Evolutionary conservation across 768 basidiomycete species (phyloP), one percentile per base, ranked within the genome.

Genomic region (Mycena latifolia): DNA sequence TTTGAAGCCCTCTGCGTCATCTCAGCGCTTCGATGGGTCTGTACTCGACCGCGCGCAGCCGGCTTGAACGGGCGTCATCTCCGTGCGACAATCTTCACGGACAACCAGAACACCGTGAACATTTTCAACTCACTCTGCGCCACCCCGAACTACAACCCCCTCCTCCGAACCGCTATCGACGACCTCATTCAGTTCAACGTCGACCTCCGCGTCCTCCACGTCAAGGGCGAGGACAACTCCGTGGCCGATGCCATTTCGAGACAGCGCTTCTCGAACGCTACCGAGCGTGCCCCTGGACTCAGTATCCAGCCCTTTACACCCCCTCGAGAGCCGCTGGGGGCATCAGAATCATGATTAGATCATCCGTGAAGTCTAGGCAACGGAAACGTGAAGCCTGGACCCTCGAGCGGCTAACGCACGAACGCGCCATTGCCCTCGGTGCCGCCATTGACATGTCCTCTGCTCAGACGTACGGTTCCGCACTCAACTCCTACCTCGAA

Each of bases 61-160:
- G 0, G 33, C 6, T 6, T 35, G 33, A 7, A 3, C 24, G 25
- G 14, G 14, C 29, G 12, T n/a, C n/a, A n/a, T n/a, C 51, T 53
- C 17, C 46, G 33, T 6, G 14, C 77, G 15, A 33, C 74, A 4
- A 72, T 80, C 24, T 77, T 63, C 60, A 72, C 74, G 0, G 77
- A 80, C 67, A 79, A 71, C 52, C 22, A 31, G 0, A 78, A 78
- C 55, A 74, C 74, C 1, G 73, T 78, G 3, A 47, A 74, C 29
- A 76, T 78, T 1, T 78, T 78, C 58, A 68, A 71, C 60, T 63
- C 73, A 0, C 64, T 81, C 5, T 31, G 60, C 6, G 73, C 75
- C 1, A 4, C 25, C 3, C 71, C 70, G 1, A 29, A 22, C 0
- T 77, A 77, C 58, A 79, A 80, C 45, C 8, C 31, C 1, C 47